Percentiles rank a stretch among this genome's conserved stretches.
Conservation (phyloP, 495 filamentous ascomycete genomes). For the Podospora bellae-mahoneyi region DNA sequence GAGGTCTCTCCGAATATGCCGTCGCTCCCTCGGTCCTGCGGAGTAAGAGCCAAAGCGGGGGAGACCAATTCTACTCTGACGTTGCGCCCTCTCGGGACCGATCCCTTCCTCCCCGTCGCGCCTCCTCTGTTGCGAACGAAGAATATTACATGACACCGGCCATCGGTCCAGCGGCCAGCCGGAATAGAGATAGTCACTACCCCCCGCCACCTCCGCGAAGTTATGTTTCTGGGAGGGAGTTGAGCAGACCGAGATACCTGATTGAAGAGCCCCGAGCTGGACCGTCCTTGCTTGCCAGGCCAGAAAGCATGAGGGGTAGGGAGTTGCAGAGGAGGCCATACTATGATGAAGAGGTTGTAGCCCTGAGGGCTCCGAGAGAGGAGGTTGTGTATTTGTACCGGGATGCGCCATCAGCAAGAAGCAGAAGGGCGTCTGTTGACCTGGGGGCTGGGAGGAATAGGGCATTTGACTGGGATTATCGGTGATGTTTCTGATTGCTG, state of each 20-base stretch:
- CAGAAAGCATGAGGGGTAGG: not conserved
- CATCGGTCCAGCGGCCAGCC: not conserved
- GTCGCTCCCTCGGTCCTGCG: not conserved
- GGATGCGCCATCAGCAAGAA: not conserved
- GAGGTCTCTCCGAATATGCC: not conserved
- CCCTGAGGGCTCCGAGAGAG: not conserved
- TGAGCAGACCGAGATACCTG: not conserved
- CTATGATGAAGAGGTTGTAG: not conserved
- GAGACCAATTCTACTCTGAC: not conserved
- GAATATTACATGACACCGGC: not conserved
- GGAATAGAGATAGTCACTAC: conserved; percentile 13
- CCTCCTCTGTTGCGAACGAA: not conserved
- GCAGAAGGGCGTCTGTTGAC: conserved; percentile 15
- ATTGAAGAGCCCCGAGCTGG: not conserved
- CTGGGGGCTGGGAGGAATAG: conserved; percentile 10
- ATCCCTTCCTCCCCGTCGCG: not conserved
- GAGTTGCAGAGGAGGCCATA: conserved; percentile 7
- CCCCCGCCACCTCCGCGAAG: conserved; percentile 17
- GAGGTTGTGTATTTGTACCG: conserved; percentile 19
- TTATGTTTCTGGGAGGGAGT: conserved; percentile 3
- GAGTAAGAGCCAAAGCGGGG: not conserved
- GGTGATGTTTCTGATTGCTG: not conserved
- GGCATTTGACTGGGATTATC: conserved; percentile 10
- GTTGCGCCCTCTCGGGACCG: not conserved
- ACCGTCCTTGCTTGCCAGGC: not conserved